Conservation (phyloP, 1,139 yeast species). For the Candida sp. region DNA sequence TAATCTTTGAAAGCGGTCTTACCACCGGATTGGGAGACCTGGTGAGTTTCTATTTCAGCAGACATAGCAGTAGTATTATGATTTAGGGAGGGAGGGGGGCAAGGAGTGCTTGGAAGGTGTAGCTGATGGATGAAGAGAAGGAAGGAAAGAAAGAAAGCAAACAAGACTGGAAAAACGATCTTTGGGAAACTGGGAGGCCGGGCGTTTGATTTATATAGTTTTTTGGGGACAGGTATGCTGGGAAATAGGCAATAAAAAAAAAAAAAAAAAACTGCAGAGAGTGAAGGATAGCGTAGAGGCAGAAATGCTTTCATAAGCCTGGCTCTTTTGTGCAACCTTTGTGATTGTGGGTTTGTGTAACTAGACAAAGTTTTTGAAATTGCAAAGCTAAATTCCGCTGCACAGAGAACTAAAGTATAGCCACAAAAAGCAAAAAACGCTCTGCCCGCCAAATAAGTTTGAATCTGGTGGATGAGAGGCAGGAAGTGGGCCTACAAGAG, state of each 20-base stretch:
- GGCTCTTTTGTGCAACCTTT: not conserved
- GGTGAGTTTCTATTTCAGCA: slow-evolving; percentile 3
- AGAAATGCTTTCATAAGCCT: not conserved
- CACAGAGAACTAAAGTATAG: not conserved
- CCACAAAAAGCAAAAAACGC: not conserved
- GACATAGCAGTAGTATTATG: not conserved
- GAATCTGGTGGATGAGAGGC: not conserved
- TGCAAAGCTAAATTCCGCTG: not conserved
- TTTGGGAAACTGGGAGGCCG: not conserved
- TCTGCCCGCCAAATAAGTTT: not conserved
- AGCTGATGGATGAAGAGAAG: not conserved
- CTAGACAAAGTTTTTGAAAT: no score
- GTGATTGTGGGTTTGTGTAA: not conserved
- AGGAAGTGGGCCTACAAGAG: no score
- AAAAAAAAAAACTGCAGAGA: no score
- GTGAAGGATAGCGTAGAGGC: not conserved
- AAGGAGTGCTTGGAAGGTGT: not conserved
- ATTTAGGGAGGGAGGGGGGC: no score
- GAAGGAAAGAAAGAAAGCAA: not conserved
- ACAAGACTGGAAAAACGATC: not conserved
- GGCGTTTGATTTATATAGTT: not conserved
- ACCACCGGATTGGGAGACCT: slow-evolving; percentile 56
- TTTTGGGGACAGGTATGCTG: not conserved
- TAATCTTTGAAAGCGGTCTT: slow-evolving; percentile 91
- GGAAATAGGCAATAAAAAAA: not conserved